phyloP scores from a whole-genome alignment of 1,284 basidiomycete species.

The Hypsizygus ulmarius region DNA sequence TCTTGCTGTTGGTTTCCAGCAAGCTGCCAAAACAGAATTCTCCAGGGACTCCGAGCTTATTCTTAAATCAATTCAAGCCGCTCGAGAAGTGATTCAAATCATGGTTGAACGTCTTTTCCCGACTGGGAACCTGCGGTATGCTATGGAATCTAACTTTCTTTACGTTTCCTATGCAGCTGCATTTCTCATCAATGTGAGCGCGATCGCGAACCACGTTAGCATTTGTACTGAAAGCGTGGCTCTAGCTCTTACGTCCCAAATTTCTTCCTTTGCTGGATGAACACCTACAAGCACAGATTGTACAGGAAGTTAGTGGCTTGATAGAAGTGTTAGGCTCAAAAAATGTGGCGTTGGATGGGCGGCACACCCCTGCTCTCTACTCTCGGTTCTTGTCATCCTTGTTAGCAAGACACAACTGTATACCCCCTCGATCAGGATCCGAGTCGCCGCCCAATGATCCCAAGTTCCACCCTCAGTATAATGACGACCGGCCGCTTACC shows the following conservation, averaged over 20 bases:
- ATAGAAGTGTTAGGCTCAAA: conserved; percentile 46
- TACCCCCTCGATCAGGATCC: conserved; percentile 10
- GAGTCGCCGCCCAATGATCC: conserved; percentile 15
- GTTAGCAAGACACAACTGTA: conserved; percentile 39
- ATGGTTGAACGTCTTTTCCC: conserved; percentile 46
- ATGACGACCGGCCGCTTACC: conserved; percentile 23
- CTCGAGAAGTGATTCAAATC: conserved; percentile 46
- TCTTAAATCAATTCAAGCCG: conserved; percentile 44
- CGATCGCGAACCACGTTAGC: no score
- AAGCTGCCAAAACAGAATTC: conserved; percentile 37
- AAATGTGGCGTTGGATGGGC: conserved; percentile 46
- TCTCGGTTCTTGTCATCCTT: conserved; percentile 49
- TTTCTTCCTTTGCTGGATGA: conserved; percentile 41
- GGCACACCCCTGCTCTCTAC: conserved; percentile 51
- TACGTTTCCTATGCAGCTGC: conserved; percentile 61
- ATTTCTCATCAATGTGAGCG: conserved; percentile 53
- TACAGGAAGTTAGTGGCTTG: conserved; percentile 40
- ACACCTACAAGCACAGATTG: conserved; percentile 40
- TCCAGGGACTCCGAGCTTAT: conserved; percentile 41
- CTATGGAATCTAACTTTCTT: conserved; percentile 52
- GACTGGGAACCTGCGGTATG: conserved; percentile 46
- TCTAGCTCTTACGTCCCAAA: conserved; percentile 48
- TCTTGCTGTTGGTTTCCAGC: conserved; percentile 50
- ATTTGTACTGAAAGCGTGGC: neutral
- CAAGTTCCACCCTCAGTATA: conserved; percentile 19